phyloP scores from a whole-genome alignment of 129 eudicot genomes.

The Chrysanthemum seticuspe region DNA sequence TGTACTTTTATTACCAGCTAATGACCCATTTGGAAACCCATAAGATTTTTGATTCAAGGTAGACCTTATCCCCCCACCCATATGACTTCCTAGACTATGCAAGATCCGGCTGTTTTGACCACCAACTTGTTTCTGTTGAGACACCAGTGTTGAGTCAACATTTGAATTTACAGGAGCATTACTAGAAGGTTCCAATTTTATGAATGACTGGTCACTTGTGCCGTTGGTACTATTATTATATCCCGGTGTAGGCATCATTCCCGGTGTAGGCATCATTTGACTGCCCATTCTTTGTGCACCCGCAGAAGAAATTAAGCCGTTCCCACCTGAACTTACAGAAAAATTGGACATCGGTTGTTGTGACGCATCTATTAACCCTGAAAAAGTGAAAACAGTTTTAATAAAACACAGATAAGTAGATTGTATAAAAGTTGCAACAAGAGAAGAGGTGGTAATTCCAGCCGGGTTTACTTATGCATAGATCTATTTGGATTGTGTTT shows the following conservation, averaged over 20 bases:
- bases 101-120: conserved; percentile 80
- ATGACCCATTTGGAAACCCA: conserved; percentile 59
- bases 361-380: conserved; percentile 51
- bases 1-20: conserved; percentile 58
- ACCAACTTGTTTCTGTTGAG: conserved; percentile 67
- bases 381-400: conserved; percentile 20
- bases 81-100: conserved; percentile 81
- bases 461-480: not conserved
- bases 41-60: conserved; percentile 63
- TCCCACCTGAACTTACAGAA: conserved; percentile 42
- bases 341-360: conserved; percentile 58
- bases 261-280: conserved; percentile 99
- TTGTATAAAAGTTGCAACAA: conserved; percentile 4
- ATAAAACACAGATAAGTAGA: conserved; percentile 14
- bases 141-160: conserved; percentile 55
- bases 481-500: not conserved
- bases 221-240: conserved; percentile 42
- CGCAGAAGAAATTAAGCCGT: conserved; percentile 41
- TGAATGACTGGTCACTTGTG: conserved; percentile 44
- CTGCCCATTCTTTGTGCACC: conserved; percentile 64
- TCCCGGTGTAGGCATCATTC: conserved; percentile 65
- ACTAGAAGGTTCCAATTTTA: conserved; percentile 53
- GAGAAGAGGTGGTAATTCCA: conserved; percentile 12
- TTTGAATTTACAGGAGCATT: conserved; percentile 48
- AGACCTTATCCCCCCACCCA: conserved; percentile 82